phyloP scores from a whole-genome alignment of 768 basidiomycete genomes.

The Scleroderma bovista region DNA sequence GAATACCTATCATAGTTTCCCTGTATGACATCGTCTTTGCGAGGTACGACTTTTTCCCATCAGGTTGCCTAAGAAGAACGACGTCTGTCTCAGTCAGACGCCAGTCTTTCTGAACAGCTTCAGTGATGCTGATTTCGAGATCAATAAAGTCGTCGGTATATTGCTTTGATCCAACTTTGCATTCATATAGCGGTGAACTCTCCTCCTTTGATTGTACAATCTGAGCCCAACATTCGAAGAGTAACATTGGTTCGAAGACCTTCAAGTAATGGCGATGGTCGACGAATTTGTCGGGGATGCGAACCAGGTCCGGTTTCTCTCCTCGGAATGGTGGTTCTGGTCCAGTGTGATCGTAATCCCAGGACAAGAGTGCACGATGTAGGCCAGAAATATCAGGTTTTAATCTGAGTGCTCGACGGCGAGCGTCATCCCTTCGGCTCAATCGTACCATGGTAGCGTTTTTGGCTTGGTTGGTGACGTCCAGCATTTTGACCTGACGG shows the following conservation, averaged over 20 bases:
- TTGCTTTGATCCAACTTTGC: constrained; percentile 62
- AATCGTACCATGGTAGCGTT: constrained; percentile 47
- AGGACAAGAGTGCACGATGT: constrained; percentile 73
- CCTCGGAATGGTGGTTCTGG: constrained; percentile 53
- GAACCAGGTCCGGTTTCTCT: constrained; percentile 27
- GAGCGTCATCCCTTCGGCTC: constrained; percentile 54
- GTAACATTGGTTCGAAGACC: constrained; percentile 78
- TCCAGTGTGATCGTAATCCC: constrained; percentile 74
- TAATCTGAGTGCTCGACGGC: constrained; percentile 58
- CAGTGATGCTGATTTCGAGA: constrained; percentile 60
- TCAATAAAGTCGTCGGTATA: constrained; percentile 82
- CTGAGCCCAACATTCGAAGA: constrained; percentile 91
- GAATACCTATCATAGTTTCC: constrained; percentile 39
- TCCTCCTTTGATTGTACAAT: constrained; percentile 75
- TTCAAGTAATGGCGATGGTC: constrained; percentile 62
- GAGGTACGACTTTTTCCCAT: constrained; percentile 50
- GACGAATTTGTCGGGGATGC: constrained; percentile 62
- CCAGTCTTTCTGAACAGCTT: constrained; percentile 63
- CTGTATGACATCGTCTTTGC: constrained; percentile 62
- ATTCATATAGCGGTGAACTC: constrained; percentile 44
- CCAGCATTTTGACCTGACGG: constrained; percentile 59
- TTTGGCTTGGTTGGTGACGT: constrained; percentile 39
- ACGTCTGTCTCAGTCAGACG: constrained; percentile 78
- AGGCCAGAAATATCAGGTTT: constrained; percentile 80
- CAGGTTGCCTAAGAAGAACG: constrained; percentile 65